Evolutionary conservation across 331 rosid genomes (phyloP).

Genomic region (Prunus yedoensis): DNA sequence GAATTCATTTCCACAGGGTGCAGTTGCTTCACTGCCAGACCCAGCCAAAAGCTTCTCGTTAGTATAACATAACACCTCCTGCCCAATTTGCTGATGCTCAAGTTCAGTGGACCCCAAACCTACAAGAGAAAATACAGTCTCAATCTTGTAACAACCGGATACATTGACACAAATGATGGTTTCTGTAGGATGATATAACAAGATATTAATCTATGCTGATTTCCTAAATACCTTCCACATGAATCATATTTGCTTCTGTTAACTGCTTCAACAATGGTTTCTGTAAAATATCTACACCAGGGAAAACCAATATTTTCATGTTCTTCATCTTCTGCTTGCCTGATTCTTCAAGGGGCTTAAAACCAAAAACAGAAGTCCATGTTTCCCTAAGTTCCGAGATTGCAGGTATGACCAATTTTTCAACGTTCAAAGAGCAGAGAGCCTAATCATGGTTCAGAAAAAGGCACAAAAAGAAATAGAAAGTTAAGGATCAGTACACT

Average conservation of each 20-base stretch:
- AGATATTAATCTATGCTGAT: background rate
- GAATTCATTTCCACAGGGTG: constrained; percentile 16
- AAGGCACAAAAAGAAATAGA: constrained; percentile 13
- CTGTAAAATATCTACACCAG: constrained; percentile 79
- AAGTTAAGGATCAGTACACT: constrained; percentile 27
- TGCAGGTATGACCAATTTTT: constrained; percentile 87
- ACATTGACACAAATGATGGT: constrained; percentile 15
- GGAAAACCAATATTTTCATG: constrained; percentile 76
- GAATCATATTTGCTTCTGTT: constrained; percentile 28
- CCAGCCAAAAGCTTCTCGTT: constrained; percentile 28
- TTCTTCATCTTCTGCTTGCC: constrained; percentile 54
- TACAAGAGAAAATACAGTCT: constrained; percentile 24
- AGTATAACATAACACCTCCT: constrained; percentile 24
- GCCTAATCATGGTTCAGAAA: constrained; percentile 44
- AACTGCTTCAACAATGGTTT: constrained; percentile 46
- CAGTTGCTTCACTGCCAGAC: constrained; percentile 30
- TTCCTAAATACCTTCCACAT: constrained; percentile 44
- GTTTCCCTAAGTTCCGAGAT: constrained; percentile 72
- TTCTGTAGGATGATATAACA: background rate
- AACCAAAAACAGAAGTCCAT: constrained; percentile 89
- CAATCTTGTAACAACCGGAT: background rate
- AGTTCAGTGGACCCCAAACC: constrained; percentile 31
- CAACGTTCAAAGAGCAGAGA: constrained; percentile 72
- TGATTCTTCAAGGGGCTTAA: constrained; percentile 58
- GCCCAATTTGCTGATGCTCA: constrained; percentile 6